A percentile compares a stretch with the other conserved stretches of the same genome.
These are phyloP conservation scores for Plasmodium yoelii DNA, from an alignment of 169 alveolate genomes.

Conservation along the genomic window DNA sequence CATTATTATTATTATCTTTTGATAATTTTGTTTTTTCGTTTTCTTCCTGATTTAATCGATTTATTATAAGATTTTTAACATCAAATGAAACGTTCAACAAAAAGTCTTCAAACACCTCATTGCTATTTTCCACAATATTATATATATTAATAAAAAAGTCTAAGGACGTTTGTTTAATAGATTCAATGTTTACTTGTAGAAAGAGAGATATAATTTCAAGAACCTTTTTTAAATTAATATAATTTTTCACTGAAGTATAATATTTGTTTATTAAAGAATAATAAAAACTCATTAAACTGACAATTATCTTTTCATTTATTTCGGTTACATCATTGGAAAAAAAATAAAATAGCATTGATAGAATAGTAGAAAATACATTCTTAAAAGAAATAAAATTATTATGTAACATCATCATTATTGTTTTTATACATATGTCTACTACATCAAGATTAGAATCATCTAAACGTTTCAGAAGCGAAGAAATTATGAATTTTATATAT, in stretches of 20 bases:
- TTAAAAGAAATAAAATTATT: slow-evolving; percentile 69
- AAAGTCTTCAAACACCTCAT: slow-evolving; percentile 72
- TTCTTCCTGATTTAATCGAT: slow-evolving; percentile 71
- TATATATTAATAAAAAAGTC: slow-evolving; percentile 73
- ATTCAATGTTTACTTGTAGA: slow-evolving; percentile 62
- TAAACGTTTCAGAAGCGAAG: slow-evolving; percentile 71
- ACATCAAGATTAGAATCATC: slow-evolving; percentile 73
- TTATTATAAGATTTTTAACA: slow-evolving; percentile 59
- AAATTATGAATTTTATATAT: slow-evolving; percentile 64
- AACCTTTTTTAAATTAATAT: slow-evolving; percentile 70
- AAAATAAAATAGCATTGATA: slow-evolving; percentile 69
- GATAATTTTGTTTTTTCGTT: slow-evolving; percentile 29
- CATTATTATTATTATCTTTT: slow-evolving; percentile 11
- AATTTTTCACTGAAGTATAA: slow-evolving; percentile 68
- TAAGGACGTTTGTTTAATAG: slow-evolving; percentile 68
- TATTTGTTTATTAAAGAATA: slow-evolving; percentile 70
- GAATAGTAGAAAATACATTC: slow-evolving; percentile 54
- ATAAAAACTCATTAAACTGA: slow-evolving; percentile 76
- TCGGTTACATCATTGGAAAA: slow-evolving; percentile 57
- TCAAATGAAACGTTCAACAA: slow-evolving; percentile 64
- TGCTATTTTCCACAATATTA: slow-evolving; percentile 52
- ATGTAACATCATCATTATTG: slow-evolving; percentile 76
- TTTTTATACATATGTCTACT: slow-evolving; percentile 68
- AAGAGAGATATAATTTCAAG: slow-evolving; percentile 64
- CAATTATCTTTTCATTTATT: slow-evolving; percentile 75